Base-by-base conservation (phyloP, 148 eudicot species). In the Cornus suecica region DNA sequence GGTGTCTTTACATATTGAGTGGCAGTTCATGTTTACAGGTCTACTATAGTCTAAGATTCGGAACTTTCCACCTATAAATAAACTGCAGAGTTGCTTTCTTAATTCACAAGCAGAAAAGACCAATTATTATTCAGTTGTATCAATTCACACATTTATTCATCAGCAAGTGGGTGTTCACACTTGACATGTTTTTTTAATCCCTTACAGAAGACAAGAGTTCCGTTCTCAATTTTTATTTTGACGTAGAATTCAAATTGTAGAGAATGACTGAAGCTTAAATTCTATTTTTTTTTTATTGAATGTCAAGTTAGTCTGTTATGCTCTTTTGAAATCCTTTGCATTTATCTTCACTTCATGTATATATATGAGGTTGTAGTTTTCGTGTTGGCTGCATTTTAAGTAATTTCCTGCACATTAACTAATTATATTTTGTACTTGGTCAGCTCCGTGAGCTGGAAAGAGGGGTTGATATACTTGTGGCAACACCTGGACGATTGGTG, bases 391-490 rank as follows among this genome's bases (percentile, higher is more conserved):
- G 10, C 42, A 48, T 48, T 13, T 64, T 64, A 18, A 42, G 9
- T 66, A 11, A 26, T 30, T 14, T 42, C 52, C 68, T 29, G 20
- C 15, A 41, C 74, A 25, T 51, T 16, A 8, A 74, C 68, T 77
- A 62, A 56, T 62, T 41, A n/a, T 74, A 42, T 58, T 27, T 42
- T 63, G 56, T 71, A 31, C 75, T 18, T 80, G 56, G 73, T 4
- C 84, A 86, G 89, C 81, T 86, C 30, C 89, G 87, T 8, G 90
- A 87, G 2, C 81, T 87, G 56, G 90, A 84, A 61, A 82, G 87
- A 80, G 90, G 90, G 10, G 90, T 87, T 74, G 86, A 87, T 62
- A 87, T 87, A 68, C 86, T 87, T 72, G 90, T 87, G 23, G 90
- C 90, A 37, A 87, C 90, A 27, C 90, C 90, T 67, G 90, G 90